These are phyloP conservation scores for Podospora pseudoanserina DNA, from an alignment of 495 filamentous ascomycete genomes.

Conservation along the genomic window DNA sequence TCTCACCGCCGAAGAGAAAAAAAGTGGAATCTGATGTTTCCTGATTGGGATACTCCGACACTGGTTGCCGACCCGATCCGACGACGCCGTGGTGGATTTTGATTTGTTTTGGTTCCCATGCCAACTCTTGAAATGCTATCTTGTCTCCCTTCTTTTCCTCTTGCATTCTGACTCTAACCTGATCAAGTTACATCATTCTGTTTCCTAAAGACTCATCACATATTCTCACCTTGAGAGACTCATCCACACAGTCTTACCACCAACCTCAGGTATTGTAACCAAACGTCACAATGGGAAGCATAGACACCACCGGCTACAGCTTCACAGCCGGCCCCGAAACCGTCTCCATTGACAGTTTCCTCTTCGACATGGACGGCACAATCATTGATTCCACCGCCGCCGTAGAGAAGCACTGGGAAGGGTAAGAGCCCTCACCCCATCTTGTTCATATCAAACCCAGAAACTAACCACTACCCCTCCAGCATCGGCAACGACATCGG, in stretches of 20 bases:
- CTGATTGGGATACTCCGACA: slow-evolving; percentile 14
- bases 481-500: slow-evolving; percentile 81
- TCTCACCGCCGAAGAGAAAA: neutral
- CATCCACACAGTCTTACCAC: neutral
- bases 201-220: neutral
- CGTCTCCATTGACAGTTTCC: slow-evolving; percentile 67
- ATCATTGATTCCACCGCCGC: slow-evolving; percentile 78
- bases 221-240: neutral
- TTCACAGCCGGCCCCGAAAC: slow-evolving; percentile 59
- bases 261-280: neutral
- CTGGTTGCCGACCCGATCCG: neutral
- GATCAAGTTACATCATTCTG: neutral
- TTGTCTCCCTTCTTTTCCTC: neutral
- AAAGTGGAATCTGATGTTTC: neutral
- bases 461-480: slow-evolving; percentile 13
- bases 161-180: neutral
- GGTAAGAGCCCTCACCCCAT: slow-evolving; percentile 46
- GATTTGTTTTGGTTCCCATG: neutral
- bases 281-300: slow-evolving; percentile 24
- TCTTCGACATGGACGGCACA: slow-evolving; percentile 92
- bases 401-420: slow-evolving; percentile 88
- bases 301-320: slow-evolving; percentile 2
- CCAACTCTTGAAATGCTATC: neutral
- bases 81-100: neutral
- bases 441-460: neutral